Percentiles rank a stretch among this genome's conserved stretches.
Conservation (phyloP, 2,329 filamentous ascomycete genomes). For the Xylaria sp. region DNA sequence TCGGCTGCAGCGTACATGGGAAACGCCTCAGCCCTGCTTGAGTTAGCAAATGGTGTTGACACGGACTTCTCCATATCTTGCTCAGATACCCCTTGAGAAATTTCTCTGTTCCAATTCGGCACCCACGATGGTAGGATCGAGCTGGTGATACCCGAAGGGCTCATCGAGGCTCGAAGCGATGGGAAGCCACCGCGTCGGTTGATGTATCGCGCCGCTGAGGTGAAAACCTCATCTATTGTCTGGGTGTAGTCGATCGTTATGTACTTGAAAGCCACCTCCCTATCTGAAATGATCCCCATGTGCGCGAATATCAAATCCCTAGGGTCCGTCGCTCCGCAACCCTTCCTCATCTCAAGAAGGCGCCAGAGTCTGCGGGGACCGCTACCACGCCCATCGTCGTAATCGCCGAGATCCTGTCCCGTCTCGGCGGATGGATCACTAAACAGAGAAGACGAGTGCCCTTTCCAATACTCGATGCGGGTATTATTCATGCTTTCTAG, state of each 20-base stretch:
- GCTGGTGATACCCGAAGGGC: too few species aligned
- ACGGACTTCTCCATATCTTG: background rate
- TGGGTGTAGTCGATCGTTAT: constrained; percentile 27
- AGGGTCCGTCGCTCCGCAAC: constrained; percentile 15
- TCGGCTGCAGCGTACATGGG: background rate
- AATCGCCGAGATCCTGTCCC: background rate
- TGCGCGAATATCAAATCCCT: constrained; percentile 33
- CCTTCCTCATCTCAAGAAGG: constrained; percentile 8
- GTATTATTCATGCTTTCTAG: constrained; percentile 8
- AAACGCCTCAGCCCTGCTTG: background rate
- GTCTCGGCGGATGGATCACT: background rate
- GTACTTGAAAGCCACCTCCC: background rate
- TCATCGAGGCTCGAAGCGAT: background rate
- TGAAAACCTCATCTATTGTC: background rate
- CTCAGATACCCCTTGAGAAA: background rate
- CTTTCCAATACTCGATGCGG: background rate
- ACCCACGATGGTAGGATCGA: background rate
- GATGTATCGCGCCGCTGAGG: background rate
- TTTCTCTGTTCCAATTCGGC: background rate
- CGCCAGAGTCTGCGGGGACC: constrained; percentile 5
- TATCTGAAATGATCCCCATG: constrained; percentile 29
- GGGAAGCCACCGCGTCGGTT: background rate
- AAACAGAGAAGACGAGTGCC: background rate
- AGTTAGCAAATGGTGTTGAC: background rate
- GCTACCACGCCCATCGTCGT: background rate